A percentile compares a stretch with the other conserved stretches of the same genome.
phyloP scores from a whole-genome alignment of 2,329 filamentous ascomycete genomes.

The Triangularia setosa region DNA sequence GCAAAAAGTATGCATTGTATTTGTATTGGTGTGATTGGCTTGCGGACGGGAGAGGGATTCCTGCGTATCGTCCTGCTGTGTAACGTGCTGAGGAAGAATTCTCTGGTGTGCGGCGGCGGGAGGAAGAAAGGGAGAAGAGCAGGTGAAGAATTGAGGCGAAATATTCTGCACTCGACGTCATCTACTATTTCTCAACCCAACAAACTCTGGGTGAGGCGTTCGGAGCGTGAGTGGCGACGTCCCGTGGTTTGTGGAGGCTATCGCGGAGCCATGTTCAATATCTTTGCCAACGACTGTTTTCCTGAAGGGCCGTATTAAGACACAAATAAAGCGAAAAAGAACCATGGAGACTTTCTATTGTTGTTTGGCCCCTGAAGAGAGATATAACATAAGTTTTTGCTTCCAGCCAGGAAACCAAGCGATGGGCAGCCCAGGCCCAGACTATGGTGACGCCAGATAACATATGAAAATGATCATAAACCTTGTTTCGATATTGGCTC shows the following conservation, averaged over 20 bases:
- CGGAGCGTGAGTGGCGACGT: background rate
- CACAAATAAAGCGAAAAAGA: background rate
- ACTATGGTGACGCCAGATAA: background rate
- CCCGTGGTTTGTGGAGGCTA: background rate
- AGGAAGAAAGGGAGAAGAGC: background rate
- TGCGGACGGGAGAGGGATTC: background rate
- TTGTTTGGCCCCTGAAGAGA: background rate
- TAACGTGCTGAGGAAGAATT: background rate
- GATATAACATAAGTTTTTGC: background rate
- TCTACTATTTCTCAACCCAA: background rate
- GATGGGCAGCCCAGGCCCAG: background rate
- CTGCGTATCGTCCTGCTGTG: background rate
- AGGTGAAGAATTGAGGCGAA: background rate
- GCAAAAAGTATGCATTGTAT: background rate
- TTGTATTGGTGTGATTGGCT: background rate
- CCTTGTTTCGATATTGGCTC: background rate
- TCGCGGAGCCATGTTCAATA: background rate
- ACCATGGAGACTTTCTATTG: background rate
- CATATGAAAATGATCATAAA: background rate
- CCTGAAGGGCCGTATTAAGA: background rate
- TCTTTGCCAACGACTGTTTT: background rate
- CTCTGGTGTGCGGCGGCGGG: background rate
- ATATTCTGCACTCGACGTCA: background rate
- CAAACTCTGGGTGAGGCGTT: background rate
- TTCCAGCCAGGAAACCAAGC: background rate